Evolutionary conservation across 140 eudicot species (phyloP), one percentile per base, ranked within the genome.

Genomic region (Bidens hawaiensis): DNA sequence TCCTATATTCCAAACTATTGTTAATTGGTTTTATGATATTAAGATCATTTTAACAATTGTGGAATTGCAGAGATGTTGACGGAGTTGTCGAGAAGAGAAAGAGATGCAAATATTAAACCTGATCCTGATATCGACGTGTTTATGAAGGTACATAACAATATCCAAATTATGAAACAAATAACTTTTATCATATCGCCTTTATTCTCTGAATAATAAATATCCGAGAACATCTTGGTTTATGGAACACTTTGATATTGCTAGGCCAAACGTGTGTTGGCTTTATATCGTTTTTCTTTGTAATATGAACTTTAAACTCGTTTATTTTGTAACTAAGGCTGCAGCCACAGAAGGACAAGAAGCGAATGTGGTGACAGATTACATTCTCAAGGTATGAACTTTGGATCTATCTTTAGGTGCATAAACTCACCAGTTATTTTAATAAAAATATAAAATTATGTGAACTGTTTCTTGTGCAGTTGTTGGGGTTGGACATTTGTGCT

Each of bases 401-500:
- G 50, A 68, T 17, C 36, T 16, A 33, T 27, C 14, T 36, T 9
- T 23, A 33, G 27, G 10, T 19, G 45, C 36, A 30, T 10, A 64
- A 45, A 46, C n/a, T n/a, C 31, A 33, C 12, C 15, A 5, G n/a
- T 17, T 22, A 22, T 40, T 4, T 26, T 15, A 66, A n/a, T 46
- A 46, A 0, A 19, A 5, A 61, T 16, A 16, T 53, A 21, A 41
- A 10, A 36, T 36, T 4, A 3, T 52, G 30, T 53, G 43, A 69
- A 17, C 21, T 24, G 41, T 50, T 30, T 41, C 41, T 15, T 43
- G 57, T 67, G 49, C 68, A 86, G 95, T 62, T 79, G 45, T 68
- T 88, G 57, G 96, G 96, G 23, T 73, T 88, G 46, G 96, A 88
- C 14, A 33, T 82, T 24, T 88, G 96, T 75, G 86, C 89, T 3